Base-by-base conservation (phyloP, 2,329 filamentous ascomycete species). In the Penicillium occitanis region DNA sequence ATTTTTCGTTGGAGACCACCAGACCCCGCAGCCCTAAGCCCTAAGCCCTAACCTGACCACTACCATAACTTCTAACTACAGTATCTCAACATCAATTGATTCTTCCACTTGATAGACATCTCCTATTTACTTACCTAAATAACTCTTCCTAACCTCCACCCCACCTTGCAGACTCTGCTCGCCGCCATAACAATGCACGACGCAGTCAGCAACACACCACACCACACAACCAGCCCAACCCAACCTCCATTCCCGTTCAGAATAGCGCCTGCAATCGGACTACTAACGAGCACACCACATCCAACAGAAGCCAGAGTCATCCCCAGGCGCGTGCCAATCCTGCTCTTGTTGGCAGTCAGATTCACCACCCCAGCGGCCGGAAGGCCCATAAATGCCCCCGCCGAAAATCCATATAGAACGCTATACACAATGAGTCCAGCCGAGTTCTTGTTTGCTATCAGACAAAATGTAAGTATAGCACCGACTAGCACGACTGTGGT, bases 391-490 rank as follows among this genome's bases (percentile, higher is more conserved):
- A 65, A 65, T 0, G 63, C 57, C 2, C 63, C 63, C 1, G 46
- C 44, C 8, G 37, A 61, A 46, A 65, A 65, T 10, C 63, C 63
- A 22, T 61, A 65, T 1, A 65, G 19, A 6, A 65, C 14, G 42
- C 35, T 44, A 19, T 53, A 60, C 33, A 65, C 63, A 5, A 65
- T 37, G 0, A 65, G 28, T 5, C 63, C 63, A 1, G 46, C 46
- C 17, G 35, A 30, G 22, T 53, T 44, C 48, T 57, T 65, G 35
- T 53, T 50, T 13, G 57, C 63, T 2, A 61, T 17, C 5, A 65
- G n/a, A 22, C 63, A 65, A 19, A 65, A 65, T 17, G 63, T 58
- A 8, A 65, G 44, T 17, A 65, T 48, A 3, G 53, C 63, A 5
- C 51, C 53, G 1, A 65, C 11, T 10, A 65, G 55, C n/a, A 44